Evolutionary conservation across 805 yeast genomes (phyloP).

Genomic region (Candida adriatica): DNA sequence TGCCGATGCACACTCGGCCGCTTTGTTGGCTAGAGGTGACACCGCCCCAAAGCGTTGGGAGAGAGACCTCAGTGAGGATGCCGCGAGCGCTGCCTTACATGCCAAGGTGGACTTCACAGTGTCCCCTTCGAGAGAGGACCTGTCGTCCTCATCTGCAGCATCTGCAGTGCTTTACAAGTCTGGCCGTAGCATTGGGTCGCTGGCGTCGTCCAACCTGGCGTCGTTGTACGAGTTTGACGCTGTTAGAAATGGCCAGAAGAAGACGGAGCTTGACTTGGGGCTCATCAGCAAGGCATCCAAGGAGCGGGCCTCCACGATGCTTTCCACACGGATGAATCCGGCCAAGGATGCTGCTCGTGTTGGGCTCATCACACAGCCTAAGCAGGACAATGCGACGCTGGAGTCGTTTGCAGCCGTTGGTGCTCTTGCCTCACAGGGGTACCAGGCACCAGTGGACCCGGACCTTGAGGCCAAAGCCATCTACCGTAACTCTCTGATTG

Average conservation of each 20-base stretch:
- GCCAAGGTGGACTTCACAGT: slow-evolving; percentile 9
- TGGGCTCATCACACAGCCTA: slow-evolving; percentile 36
- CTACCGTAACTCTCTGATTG: slow-evolving; percentile 30
- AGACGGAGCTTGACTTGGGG: slow-evolving; percentile 41
- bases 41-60: slow-evolving; percentile 44
- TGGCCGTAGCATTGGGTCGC: slow-evolving; percentile 29
- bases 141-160: slow-evolving; percentile 17
- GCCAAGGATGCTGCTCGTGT: slow-evolving; percentile 25
- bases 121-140: slow-evolving; percentile 2
- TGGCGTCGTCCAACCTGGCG: slow-evolving; percentile 33
- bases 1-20: slow-evolving; percentile 65
- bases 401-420: slow-evolving; percentile 47
- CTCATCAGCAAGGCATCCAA: slow-evolving; percentile 45
- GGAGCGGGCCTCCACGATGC: slow-evolving; percentile 28
- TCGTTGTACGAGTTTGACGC: slow-evolving; percentile 38
- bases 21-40: slow-evolving; percentile 40
- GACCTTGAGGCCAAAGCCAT: slow-evolving; percentile 36
- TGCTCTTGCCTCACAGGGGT: slow-evolving; percentile 45
- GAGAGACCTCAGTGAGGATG: slow-evolving; percentile 42
- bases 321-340: slow-evolving; percentile 25
- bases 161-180: slow-evolving; percentile 28
- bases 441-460: slow-evolving; percentile 31
- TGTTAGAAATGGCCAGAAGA: slow-evolving; percentile 32
- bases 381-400: slow-evolving; percentile 34
- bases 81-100: slow-evolving; percentile 37